A percentile compares a stretch with the other conserved stretches of the same genome.
Evolutionary conservation across 75 land plant species (phyloP).

Genomic region (Adiantum capillusveneris): DNA sequence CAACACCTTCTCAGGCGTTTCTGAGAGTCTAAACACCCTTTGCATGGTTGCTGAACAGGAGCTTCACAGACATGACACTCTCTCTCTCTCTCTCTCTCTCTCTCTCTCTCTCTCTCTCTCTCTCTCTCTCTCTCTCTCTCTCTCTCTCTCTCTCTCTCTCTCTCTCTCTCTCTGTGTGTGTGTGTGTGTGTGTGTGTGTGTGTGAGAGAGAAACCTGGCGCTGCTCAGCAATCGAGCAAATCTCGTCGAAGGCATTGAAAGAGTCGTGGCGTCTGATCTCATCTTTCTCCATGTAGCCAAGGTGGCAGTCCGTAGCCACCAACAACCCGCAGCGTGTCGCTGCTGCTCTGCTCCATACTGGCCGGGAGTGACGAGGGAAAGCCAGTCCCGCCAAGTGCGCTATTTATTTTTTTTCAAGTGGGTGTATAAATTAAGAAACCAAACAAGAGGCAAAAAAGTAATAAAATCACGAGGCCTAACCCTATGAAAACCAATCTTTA

Average conservation of each 20-base stretch:
- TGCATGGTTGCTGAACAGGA: too few species aligned
- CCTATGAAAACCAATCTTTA: too few species aligned
- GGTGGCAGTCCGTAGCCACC: slow-evolving; percentile 93
- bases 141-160: slow-evolving; percentile 1
- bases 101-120: slow-evolving; percentile 1
- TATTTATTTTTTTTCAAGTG: too few species aligned
- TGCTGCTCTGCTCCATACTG: too few species aligned
- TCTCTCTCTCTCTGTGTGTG: neutral
- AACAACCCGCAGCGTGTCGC: slow-evolving; percentile 66
- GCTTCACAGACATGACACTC: too few species aligned
- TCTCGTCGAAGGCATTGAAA: slow-evolving; percentile 92
- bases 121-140: neutral
- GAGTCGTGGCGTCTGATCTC: slow-evolving; percentile 86
- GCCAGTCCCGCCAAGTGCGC: too few species aligned
- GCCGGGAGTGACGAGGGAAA: too few species aligned
- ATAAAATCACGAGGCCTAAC: too few species aligned
- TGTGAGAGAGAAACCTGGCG: slow-evolving; percentile 46
- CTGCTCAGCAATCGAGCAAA: slow-evolving; percentile 89
- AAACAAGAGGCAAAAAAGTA: too few species aligned
- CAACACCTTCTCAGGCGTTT: too few species aligned
- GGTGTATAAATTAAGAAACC: too few species aligned
- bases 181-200: slow-evolving; percentile 1
- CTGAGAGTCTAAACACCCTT: too few species aligned
- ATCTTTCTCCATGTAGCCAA: slow-evolving; percentile 98
- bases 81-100: neutral